These are phyloP conservation scores for Aspergillus campestris DNA, from an alignment of 495 filamentous ascomycete genomes.

Conservation along the genomic window DNA sequence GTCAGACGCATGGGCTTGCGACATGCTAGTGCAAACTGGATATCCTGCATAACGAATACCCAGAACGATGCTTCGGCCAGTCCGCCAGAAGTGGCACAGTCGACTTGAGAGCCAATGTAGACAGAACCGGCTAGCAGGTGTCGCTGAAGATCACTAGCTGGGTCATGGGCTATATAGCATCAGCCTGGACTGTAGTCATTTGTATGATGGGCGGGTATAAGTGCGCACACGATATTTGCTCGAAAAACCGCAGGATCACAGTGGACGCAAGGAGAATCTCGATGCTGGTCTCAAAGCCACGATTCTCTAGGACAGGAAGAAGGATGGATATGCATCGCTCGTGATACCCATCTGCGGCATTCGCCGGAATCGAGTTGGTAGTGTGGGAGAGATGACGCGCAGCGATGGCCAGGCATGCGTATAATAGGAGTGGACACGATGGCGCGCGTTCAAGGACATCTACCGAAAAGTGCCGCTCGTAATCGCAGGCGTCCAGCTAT, in stretches of 20 bases:
- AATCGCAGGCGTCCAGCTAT: slow-evolving; percentile 34
- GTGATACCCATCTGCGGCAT: slow-evolving; percentile 33
- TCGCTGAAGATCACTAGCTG: slow-evolving; percentile 30
- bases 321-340: slow-evolving; percentile 37
- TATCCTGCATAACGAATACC: slow-evolving; percentile 38
- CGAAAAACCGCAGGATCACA: slow-evolving; percentile 35
- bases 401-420: slow-evolving; percentile 34
- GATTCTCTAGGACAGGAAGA: slow-evolving; percentile 28
- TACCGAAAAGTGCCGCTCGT: slow-evolving; percentile 26
- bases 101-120: slow-evolving; percentile 35
- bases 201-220: too few relatives aligned
- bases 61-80: slow-evolving; percentile 36
- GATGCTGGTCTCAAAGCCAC: slow-evolving; percentile 26
- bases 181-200: neutral
- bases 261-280: slow-evolving; percentile 36
- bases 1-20: slow-evolving; percentile 30
- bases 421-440: slow-evolving; percentile 26
- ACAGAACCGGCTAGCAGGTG: slow-evolving; percentile 37
- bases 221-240: slow-evolving; percentile 32
- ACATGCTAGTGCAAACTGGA: slow-evolving; percentile 32
- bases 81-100: slow-evolving; percentile 30
- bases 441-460: slow-evolving; percentile 29
- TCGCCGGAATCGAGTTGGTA: slow-evolving; percentile 21
- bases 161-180: slow-evolving; percentile 19
- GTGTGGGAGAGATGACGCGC: slow-evolving; percentile 34